Conservation (phyloP, 2,329 filamentous ascomycete genomes). For the Byssochlamys sp. region DNA sequence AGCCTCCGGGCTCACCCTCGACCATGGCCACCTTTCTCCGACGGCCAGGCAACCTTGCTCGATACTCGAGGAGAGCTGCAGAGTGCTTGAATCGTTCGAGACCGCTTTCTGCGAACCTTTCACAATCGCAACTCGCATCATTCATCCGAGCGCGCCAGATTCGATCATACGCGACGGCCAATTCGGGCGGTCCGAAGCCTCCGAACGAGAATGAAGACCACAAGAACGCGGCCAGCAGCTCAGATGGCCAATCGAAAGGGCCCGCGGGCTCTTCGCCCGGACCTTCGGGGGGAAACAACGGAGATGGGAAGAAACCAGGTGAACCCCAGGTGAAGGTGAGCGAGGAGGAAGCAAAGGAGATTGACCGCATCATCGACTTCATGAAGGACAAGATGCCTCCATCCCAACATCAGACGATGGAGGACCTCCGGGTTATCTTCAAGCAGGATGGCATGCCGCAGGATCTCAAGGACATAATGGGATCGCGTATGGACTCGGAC, state of each 20-base stretch:
- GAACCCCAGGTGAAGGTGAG: slow-evolving; percentile 40
- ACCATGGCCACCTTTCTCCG: slow-evolving; percentile 59
- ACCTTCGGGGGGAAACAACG: slow-evolving; percentile 3
- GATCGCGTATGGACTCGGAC: slow-evolving; percentile 41
- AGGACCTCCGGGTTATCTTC: slow-evolving; percentile 52
- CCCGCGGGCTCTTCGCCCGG: background rate
- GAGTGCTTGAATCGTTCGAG: slow-evolving; percentile 44
- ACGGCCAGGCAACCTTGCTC: slow-evolving; percentile 57
- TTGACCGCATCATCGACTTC: slow-evolving; percentile 49
- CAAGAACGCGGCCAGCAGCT: background rate
- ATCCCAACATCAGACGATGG: slow-evolving; percentile 51
- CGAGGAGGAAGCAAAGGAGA: slow-evolving; percentile 46
- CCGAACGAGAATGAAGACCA: slow-evolving; percentile 26
- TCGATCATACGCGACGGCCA: slow-evolving; percentile 36
- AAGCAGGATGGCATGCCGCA: slow-evolving; percentile 59
- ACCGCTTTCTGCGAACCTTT: slow-evolving; percentile 32
- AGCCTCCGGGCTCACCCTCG: slow-evolving; percentile 25
- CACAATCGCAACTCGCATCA: slow-evolving; percentile 31
- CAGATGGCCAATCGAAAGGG: slow-evolving; percentile 1
- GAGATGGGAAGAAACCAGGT: slow-evolving; percentile 25
- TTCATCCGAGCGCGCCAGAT: slow-evolving; percentile 22
- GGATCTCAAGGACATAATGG: slow-evolving; percentile 57
- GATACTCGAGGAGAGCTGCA: slow-evolving; percentile 50
- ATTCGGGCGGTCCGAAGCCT: slow-evolving; percentile 36
- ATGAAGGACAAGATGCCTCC: slow-evolving; percentile 52